Evolutionary conservation across 1,284 basidiomycete species (phyloP), one percentile per base, ranked within the genome.

Genomic region (Kalmanozyma brasiliensis): DNA sequence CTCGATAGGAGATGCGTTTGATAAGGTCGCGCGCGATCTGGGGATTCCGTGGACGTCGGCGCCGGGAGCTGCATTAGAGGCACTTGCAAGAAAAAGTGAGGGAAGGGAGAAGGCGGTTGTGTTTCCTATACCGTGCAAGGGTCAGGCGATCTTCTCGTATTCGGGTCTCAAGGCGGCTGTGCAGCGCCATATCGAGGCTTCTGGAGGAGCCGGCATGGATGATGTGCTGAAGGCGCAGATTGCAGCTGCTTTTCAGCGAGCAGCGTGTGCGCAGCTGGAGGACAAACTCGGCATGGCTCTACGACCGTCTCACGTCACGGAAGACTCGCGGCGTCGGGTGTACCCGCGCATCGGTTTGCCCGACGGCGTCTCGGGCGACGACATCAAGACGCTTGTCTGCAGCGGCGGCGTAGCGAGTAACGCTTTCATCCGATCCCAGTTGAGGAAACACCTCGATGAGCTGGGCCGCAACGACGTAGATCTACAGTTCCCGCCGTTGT

Each of bases 331-430:
- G 8, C 26, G 40, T 20, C 40, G 52, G 0, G 45, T 36, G 4
- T 62, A 52, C 22, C 51, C 66, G 5, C 59, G 58, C 23, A 51
- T 73, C 30, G 23, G 29, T 4, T 47, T 64, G 9, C 36, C 38
- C 4, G 32, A 48, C 13, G 24, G 32, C 6, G 42, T 57, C 3
- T 19, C 30, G 1, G 35, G 60, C 1, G 48, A 52, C 35, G 2
- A 47, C 11, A 74, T 78, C 49, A 49, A 45, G 10, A 62, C 71
- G 20, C 37, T 82, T 22, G 78, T 82, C 17, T 71, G 72, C 46
- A 76, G 76, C 37, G 80, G 80, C 10, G 80, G 80, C 13, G 80
- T 82, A 4, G 80, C 80, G 4, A 69, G 69, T 41, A 82, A 82
- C 37, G 9, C 17, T 24, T 69, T 59, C 20, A 59, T 81, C 17